Conservation (phyloP, 495 filamentous ascomycete species). For the Aspergillus steynii region DNA sequence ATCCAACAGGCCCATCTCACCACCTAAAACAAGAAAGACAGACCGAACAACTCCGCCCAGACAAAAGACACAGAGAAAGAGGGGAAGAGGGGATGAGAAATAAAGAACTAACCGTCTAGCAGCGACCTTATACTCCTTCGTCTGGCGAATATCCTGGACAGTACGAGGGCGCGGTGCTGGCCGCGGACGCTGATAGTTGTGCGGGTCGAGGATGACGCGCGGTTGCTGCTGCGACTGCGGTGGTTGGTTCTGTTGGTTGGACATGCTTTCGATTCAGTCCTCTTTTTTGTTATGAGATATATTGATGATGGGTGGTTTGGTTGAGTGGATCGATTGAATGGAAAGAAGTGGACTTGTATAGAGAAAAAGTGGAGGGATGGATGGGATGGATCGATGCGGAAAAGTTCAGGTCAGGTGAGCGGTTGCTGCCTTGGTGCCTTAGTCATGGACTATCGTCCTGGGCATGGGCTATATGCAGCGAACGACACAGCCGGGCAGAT, state of each 20-base stretch:
- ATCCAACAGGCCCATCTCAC: too few species aligned
- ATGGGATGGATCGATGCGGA: neutral
- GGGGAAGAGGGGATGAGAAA: neutral
- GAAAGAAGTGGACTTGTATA: neutral
- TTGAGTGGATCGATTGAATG: neutral
- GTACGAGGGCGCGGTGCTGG: constrained; percentile 4
- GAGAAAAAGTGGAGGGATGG: neutral
- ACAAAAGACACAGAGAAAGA: neutral
- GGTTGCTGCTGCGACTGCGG: constrained; percentile 4
- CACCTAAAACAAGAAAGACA: constrained; percentile 1
- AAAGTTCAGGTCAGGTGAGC: neutral
- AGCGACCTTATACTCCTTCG: constrained; percentile 32
- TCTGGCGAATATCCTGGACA: constrained; percentile 29
- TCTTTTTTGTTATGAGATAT: constrained; percentile 8
- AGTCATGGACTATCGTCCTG: neutral
- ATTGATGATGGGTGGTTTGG: too few species aligned
- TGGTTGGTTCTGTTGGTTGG: constrained; percentile 3
- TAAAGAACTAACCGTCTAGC: constrained; percentile 23
- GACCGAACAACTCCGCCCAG: neutral
- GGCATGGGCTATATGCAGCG: neutral
- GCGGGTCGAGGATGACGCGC: constrained; percentile 17
- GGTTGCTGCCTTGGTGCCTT: neutral
- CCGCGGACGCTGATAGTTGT: constrained; percentile 9
- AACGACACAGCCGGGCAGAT: neutral
- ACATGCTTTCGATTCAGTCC: constrained; percentile 3